A percentile compares a stretch with the other conserved stretches of the same genome.
Conservation (phyloP, 2,329 filamentous ascomycete species). For the Atkinsonella hypoxylon region DNA sequence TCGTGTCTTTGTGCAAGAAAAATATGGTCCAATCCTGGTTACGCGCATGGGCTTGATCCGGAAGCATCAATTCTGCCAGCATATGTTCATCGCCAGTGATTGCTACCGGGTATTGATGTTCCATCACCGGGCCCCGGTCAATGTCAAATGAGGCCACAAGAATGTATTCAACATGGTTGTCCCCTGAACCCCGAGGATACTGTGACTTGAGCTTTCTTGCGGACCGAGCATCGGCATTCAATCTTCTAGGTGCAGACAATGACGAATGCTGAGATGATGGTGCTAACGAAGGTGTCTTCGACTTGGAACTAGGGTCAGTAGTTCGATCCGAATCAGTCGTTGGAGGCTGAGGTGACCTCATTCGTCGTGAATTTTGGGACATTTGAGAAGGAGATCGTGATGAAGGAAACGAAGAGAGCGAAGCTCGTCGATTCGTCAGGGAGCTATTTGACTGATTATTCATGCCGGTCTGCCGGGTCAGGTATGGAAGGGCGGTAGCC, state of each 20-base stretch:
- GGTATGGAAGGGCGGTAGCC: slow-evolving; percentile 31
- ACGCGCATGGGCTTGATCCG: slow-evolving; percentile 87
- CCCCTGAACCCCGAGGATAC: slow-evolving; percentile 58
- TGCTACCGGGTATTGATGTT: slow-evolving; percentile 89
- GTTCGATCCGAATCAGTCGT: slow-evolving; percentile 40
- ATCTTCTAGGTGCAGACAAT: slow-evolving; percentile 37
- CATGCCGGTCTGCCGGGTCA: slow-evolving; percentile 27
- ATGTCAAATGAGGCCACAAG: slow-evolving; percentile 96
- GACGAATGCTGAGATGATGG: slow-evolving; percentile 52
- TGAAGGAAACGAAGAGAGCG: slow-evolving; percentile 52
- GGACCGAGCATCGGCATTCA: slow-evolving; percentile 38
- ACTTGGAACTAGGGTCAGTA: slow-evolving; percentile 48
- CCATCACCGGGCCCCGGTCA: slow-evolving; percentile 92
- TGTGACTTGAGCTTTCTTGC: slow-evolving; percentile 55
- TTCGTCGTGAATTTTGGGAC: slow-evolving; percentile 40
- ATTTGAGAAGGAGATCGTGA: slow-evolving; percentile 47
- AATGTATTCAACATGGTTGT: slow-evolving; percentile 98
- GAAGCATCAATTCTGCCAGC: slow-evolving; percentile 96
- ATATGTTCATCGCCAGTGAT: slow-evolving; percentile 97
- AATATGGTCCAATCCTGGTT: slow-evolving; percentile 99
- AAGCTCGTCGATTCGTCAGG: slow-evolving; percentile 31
- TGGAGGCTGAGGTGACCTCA: slow-evolving; percentile 42
- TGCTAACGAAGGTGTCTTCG: slow-evolving; percentile 46
- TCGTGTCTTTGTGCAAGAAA: slow-evolving; percentile 92
- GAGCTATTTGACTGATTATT: slow-evolving; percentile 22